Evolutionary conservation across 2,329 filamentous ascomycete genomes (phyloP), one percentile per base, ranked within the genome.

Genomic region (Blumeriella jaapii): DNA sequence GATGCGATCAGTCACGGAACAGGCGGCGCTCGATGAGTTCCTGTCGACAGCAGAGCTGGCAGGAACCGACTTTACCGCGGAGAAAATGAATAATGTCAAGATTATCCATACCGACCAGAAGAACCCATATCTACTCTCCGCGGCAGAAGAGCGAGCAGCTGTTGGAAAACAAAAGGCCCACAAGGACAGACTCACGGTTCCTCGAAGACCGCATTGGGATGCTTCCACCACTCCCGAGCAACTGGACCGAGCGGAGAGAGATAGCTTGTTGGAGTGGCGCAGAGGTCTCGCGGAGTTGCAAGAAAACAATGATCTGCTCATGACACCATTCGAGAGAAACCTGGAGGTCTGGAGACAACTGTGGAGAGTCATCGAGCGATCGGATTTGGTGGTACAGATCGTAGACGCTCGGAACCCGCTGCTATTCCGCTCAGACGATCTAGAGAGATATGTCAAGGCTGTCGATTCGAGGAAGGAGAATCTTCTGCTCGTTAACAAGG

Each of bases 71-170:
- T 98, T 98, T 61, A 96, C 89, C 1, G 93, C 91, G 17, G 87
- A 96, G 67, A 96, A 96, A 71, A 82, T 93, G 74, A 96, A 89
- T 63, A 96, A 93, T 56, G 82, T 96, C 61, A 95, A 95, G 67
- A 95, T 98, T 57, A 95, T 98, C 50, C 91, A 98, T 59, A 80
- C 79, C 48, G 86, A 95, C 59, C 87, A 95, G 63, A 84, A 82
- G 64, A 98, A 98, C 59, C 91, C 91, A 0, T 98, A 89, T 52
- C 67, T 98, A 4, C 68, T 98, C 12, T 89, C 85, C 0, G 76
- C 82, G 0, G 71, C 77, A 16, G 89, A 98, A 57, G 87, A 98
- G 66, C 69, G 78, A 49, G 74, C 71, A 7, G 69, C 83, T 13
- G 62, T 85, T 32, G 76, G 74, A 51, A 95, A 93, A 62, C 89